Base-by-base conservation (phyloP, 2,329 filamentous ascomycete genomes). In the Exophiala sideris region DNA sequence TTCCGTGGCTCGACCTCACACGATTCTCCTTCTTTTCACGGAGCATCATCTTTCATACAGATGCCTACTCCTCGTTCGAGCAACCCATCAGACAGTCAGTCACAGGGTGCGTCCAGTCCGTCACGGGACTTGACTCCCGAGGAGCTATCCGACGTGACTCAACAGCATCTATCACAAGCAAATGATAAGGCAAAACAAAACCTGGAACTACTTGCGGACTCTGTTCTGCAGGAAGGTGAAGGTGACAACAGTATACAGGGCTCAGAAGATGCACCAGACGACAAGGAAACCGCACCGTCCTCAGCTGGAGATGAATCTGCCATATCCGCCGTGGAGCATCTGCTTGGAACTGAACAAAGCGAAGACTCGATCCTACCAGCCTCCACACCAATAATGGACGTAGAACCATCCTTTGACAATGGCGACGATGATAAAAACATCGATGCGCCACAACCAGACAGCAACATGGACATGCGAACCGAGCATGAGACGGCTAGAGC, bases 61-160 rank as follows among this genome's bases (percentile, higher is more conserved):
- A 50, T 56, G 10, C 53, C 47, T 14, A 56, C 53, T 32, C 53
- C 53, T 1, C 53, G 51, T 39, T 51, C 57, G 5, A 56, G 53
- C 50, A 40, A 46, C 20, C 16, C 45, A 33, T 48, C 53, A 3
- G 52, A 48, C 35, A 20, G 3, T 14, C 55, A 48, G 11, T 50
- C 50, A 9, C 36, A 40, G 2, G 24, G 48, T 32, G 24, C 16
- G 33, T 48, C 46, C 34, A 49, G n/a, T 14, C 21, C 38, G 12
- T 50, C 56, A 18, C 24, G 38, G 20, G 45, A 29, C 16, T 32
- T 40, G 18, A 48, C 38, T 6, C 48, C 53, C 14, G 32, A 48
- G 2, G 20, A 10, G 24, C 44, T n/a, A 20, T 16, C 16, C 42
- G 32, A 14, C 5, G 21, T 24, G 9, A 9, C 21, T 8, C 29